Percentiles rank a stretch among this genome's conserved stretches.
phyloP scores from a whole-genome alignment of 2,329 filamentous ascomycete genomes.

The Talaromyces sp. region DNA sequence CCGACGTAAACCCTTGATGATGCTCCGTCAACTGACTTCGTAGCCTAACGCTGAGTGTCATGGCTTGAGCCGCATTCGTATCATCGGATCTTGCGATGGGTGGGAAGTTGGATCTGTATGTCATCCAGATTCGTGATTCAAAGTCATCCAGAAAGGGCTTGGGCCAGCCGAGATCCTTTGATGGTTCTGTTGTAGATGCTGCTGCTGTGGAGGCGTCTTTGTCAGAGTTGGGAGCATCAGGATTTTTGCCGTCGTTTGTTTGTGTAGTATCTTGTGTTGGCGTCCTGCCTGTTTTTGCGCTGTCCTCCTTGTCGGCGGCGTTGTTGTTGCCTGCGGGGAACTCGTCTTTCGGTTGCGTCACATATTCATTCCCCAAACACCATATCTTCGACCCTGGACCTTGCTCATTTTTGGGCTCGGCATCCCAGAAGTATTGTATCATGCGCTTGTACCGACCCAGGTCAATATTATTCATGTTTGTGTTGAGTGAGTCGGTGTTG shows the following conservation, averaged over 20 bases:
- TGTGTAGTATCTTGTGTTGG: not conserved
- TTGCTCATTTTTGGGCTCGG: slow-evolving; percentile 77
- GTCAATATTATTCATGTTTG: slow-evolving; percentile 64
- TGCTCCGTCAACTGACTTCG: slow-evolving; percentile 71
- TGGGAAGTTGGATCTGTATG: slow-evolving; percentile 83
- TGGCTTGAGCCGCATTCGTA: slow-evolving; percentile 63
- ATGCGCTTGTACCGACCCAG: slow-evolving; percentile 76
- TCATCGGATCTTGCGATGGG: slow-evolving; percentile 76
- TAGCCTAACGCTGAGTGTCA: slow-evolving; percentile 81
- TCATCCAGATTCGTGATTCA: slow-evolving; percentile 92
- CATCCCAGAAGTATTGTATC: slow-evolving; percentile 90
- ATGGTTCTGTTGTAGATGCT: not conserved
- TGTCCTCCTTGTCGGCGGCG: slow-evolving; percentile 9
- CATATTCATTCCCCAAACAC: slow-evolving; percentile 69
- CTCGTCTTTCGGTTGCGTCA: slow-evolving; percentile 21
- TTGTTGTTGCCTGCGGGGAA: slow-evolving; percentile 16
- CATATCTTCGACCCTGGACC: slow-evolving; percentile 68
- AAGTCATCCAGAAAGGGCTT: slow-evolving; percentile 84
- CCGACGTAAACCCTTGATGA: slow-evolving; percentile 75
- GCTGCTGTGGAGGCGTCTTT: not conserved
- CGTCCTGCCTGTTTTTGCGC: not conserved
- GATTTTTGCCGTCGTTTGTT: not conserved
- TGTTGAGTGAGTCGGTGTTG: not conserved
- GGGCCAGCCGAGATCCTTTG: slow-evolving; percentile 65
- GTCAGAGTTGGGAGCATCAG: not conserved